Evolutionary conservation across 805 yeast species (phyloP), one percentile per base, ranked within the genome.

Genomic region (Metschnikowia cubensis): DNA sequence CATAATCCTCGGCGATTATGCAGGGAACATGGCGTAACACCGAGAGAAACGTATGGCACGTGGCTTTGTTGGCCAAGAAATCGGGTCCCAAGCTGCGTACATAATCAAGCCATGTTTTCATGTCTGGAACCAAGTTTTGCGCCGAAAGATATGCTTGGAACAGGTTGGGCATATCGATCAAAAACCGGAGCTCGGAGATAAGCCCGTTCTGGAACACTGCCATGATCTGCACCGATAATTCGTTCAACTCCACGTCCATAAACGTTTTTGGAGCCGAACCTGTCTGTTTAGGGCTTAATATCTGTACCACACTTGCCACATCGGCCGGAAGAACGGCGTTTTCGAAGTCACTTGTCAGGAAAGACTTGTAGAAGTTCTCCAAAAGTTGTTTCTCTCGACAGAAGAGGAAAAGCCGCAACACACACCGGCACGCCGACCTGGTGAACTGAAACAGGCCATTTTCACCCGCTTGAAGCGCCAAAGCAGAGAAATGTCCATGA

Each of bases 21-120:
- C 83, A 79, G 4, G 78, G 71, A 44, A 70, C 68, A 40, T 67
- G 59, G 7, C 79, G 75, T 25, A 79, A 49, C 1, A 77, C 65
- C 11, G 74, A 67, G 10, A 77, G 59, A 4, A 73, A 49, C 0
- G 74, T 57, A 49, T 65, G 62, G 18, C 63, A 47, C 6, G 61
- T 48, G 6, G 50, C 39, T 15, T 42, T 42, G 10, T 55, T 48
- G 14, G 51, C 56, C 5, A 59, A 47, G 10, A 47, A n/a, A 22
- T 33, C 50, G 1, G 48, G 17, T 2, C 55, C 45, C 6, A 60
- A 15, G 13, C 31, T 37, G 21, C 50, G 53, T 13, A 61, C 57
- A 38, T 59, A 54, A 8, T 52, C 51, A 7, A 67, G 50, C 73
- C 73, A 69, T 1, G 42, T 20, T 11, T 48, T 48, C 6, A 57